Base-by-base conservation (phyloP, 805 yeast species). In the Barnettozyma populi region DNA sequence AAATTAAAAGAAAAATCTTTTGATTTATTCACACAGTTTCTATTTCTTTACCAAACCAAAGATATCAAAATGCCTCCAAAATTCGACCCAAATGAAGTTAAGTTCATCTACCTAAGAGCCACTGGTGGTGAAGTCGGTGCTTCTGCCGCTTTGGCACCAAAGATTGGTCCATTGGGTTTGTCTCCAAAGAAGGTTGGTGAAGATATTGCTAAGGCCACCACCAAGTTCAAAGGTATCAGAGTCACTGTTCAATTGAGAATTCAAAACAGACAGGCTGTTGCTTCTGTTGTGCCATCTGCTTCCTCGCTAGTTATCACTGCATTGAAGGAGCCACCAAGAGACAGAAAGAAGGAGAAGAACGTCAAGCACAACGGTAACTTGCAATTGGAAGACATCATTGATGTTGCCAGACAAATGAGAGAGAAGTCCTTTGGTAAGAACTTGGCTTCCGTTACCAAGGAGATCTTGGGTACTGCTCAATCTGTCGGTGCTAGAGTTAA, bases 71-170 rank as follows among this genome's bases (percentile, higher is more conserved):
- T 89, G 97, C 96, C 96, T 79, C 96, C 96, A 80, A 89, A 94
- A 83, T 83, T 90, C 79, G 99, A 94, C 76, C 99, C 99, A 72
- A 78, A 64, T 81, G 99, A 94, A 87, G 96, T 94, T 74, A 90
- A 90, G 79, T 88, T 79, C 87, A 80, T 94, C 79, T 92, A 92
- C 88, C 80, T 94, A 78, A 89, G 99, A 86, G 97, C 99, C 78
- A 95, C 90, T 66, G 99, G 99, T 87, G 99, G 99, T 84, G 99
- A 94, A 83, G 95, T 94, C 69, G 99, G 98, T 81, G 96, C 97
- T 70, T 90, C 98, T 58, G 87, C 99, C 63, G 97, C 99, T 63
- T 86, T 94, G 70, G 99, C 99, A 67, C 99, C 99, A 74, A 94
- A 94, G 92, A 94, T 94, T 72, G 99, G 99, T 88, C 99, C 99